A percentile compares a stretch with the other conserved stretches of the same genome.
Conservation (phyloP, 176 grass and related monocot genomes). For the Oryza rufipogon region DNA sequence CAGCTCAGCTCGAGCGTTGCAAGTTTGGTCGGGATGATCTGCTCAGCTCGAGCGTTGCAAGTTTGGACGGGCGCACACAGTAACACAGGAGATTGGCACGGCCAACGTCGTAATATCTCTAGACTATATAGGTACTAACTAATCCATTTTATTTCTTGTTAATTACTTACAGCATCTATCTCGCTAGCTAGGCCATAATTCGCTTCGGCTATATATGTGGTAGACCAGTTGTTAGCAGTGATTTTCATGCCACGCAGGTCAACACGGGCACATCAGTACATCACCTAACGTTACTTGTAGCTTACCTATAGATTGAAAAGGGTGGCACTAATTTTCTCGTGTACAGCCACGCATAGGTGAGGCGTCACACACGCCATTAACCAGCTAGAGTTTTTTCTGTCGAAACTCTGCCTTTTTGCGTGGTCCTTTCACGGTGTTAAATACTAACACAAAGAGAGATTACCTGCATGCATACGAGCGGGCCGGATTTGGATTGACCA, state of each 20-base stretch:
- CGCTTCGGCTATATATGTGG: neutral
- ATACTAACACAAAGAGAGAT: neutral
- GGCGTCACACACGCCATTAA: neutral
- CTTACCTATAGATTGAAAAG: neutral
- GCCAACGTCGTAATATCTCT: neutral
- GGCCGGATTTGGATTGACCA: neutral
- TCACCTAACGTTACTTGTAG: neutral
- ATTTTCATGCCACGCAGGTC: constrained; percentile 13
- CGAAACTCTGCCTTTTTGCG: constrained; percentile 17
- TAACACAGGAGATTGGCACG: neutral
- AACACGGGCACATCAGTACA: neutral
- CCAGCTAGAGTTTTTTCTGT: neutral
- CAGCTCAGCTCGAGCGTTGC: neutral
- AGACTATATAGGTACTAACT: neutral
- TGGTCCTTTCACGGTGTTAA: neutral
- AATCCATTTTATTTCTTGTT: neutral
- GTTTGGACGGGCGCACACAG: neutral
- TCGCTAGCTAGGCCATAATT: neutral
- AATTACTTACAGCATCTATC: neutral
- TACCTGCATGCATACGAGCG: neutral
- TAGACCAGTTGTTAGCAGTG: neutral
- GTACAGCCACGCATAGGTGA: neutral
- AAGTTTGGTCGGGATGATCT: neutral
- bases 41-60: neutral
- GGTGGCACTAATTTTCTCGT: neutral